Percentiles rank a stretch among this genome's conserved stretches.
Conservation (phyloP, 2,329 filamentous ascomycete genomes). For the Phaeosphaeria sp. region DNA sequence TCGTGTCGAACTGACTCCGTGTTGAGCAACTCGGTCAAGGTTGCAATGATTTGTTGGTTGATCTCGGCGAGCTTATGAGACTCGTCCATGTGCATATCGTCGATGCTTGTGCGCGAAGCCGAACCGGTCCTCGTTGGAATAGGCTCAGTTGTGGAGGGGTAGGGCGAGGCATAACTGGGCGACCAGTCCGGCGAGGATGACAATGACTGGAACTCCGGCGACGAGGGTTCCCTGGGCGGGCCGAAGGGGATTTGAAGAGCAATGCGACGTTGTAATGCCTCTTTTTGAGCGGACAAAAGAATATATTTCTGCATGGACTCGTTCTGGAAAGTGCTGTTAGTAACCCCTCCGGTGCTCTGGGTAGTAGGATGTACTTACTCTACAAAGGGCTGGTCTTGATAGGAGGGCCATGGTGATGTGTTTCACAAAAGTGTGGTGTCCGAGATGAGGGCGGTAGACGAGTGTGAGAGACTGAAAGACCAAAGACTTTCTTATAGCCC, state of each 20-base stretch:
- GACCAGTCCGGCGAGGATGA: slow-evolving; percentile 39
- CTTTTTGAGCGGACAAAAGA: slow-evolving; percentile 49
- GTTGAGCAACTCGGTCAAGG: slow-evolving; percentile 61
- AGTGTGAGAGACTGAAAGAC: background rate
- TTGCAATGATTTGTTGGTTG: slow-evolving; percentile 61
- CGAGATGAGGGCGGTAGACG: slow-evolving; percentile 1
- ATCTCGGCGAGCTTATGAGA: slow-evolving; percentile 56
- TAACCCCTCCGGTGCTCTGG: background rate
- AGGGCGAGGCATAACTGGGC: slow-evolving; percentile 31
- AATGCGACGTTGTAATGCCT: slow-evolving; percentile 48
- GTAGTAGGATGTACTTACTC: slow-evolving; percentile 21
- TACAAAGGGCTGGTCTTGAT: slow-evolving; percentile 27
- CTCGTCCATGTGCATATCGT: slow-evolving; percentile 48
- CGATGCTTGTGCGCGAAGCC: slow-evolving; percentile 28
- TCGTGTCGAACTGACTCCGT: slow-evolving; percentile 58
- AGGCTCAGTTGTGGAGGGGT: slow-evolving; percentile 32
- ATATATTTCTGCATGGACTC: slow-evolving; percentile 50
- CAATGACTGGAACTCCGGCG: slow-evolving; percentile 46
- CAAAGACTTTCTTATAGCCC: slow-evolving; percentile 11
- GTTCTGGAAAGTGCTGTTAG: slow-evolving; percentile 26
- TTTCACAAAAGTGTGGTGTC: background rate
- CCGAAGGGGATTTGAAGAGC: slow-evolving; percentile 44
- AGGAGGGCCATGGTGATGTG: slow-evolving; percentile 22
- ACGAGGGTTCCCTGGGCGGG: slow-evolving; percentile 40
- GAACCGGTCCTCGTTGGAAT: slow-evolving; percentile 24